phyloP scores from a whole-genome alignment of 345 rosid genomes.

The Cardamine chenopodiifolia region DNA sequence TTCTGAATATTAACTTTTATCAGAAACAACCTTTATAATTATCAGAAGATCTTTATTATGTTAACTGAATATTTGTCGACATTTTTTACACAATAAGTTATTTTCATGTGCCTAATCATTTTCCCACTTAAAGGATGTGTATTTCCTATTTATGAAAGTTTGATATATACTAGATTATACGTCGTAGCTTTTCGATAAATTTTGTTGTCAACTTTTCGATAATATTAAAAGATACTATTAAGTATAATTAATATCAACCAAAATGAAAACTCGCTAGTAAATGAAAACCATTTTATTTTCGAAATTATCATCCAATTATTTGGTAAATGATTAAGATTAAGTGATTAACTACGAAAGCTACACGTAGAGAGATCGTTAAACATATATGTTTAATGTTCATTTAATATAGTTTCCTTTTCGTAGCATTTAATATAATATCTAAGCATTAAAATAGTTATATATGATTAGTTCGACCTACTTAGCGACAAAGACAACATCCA shows the following conservation, averaged over 20 bases:
- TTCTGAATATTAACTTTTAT: too few species aligned
- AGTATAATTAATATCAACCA: not conserved
- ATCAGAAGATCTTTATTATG: not conserved
- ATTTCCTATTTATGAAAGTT: not conserved
- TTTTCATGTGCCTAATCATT: not conserved
- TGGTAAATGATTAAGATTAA: conserved; percentile 7
- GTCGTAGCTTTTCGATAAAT: not conserved
- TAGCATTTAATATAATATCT: conserved; percentile 29
- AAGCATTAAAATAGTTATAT: conserved; percentile 17
- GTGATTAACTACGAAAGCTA: not conserved
- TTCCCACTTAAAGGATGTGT: not conserved
- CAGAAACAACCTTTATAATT: too few species aligned
- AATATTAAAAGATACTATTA: not conserved
- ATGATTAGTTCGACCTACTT: conserved; percentile 28
- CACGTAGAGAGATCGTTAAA: conserved; percentile 24
- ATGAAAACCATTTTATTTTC: not conserved
- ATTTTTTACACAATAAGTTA: not conserved
- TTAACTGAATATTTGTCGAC: not conserved
- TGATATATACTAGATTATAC: not conserved
- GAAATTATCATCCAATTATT: not conserved
- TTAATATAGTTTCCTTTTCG: conserved; percentile 1
- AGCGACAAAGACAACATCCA: conserved; percentile 39
- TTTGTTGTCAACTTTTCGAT: not conserved
- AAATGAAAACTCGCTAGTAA: not conserved
- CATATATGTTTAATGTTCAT: conserved; percentile 1